Conservation (phyloP, 202 grass and related monocot species). For the Bolboschoenoplectus hybrid region DNA sequence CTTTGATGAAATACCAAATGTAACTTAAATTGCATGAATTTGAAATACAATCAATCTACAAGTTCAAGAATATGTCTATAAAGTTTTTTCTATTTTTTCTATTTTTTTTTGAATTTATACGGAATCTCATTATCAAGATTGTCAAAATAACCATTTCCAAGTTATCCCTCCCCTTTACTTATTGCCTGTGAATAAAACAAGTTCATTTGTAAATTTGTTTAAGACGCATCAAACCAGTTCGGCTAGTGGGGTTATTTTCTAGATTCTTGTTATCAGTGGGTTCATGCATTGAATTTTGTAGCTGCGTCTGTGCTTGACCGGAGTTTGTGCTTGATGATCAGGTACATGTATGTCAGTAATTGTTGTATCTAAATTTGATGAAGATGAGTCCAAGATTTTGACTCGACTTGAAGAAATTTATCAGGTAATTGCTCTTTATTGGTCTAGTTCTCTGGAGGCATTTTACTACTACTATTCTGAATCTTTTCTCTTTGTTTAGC, state of each 20-base stretch:
- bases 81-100: too few species aligned
- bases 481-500: slow-evolving; percentile 61
- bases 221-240: not conserved
- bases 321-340: slow-evolving; percentile 30
- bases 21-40: too few species aligned
- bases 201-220: not conserved
- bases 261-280: not conserved
- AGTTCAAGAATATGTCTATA: too few species aligned
- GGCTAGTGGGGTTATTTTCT: not conserved
- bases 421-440: slow-evolving; percentile 57
- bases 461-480: slow-evolving; percentile 23
- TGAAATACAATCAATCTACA: too few species aligned
- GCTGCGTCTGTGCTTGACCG: not conserved
- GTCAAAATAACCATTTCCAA: too few species aligned
- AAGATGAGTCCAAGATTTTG: slow-evolving; percentile 54
- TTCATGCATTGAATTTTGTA: slow-evolving; percentile 28
- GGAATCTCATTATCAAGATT: too few species aligned
- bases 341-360: slow-evolving; percentile 59
- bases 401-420: slow-evolving; percentile 60
- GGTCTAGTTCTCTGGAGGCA: not conserved
- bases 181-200: not conserved
- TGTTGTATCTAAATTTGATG: slow-evolving; percentile 46
- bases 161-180: not conserved
- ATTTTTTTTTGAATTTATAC: too few species aligned
- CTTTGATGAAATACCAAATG: too few species aligned